phyloP scores from a whole-genome alignment of 805 yeast species.

The Pichia californica region DNA sequence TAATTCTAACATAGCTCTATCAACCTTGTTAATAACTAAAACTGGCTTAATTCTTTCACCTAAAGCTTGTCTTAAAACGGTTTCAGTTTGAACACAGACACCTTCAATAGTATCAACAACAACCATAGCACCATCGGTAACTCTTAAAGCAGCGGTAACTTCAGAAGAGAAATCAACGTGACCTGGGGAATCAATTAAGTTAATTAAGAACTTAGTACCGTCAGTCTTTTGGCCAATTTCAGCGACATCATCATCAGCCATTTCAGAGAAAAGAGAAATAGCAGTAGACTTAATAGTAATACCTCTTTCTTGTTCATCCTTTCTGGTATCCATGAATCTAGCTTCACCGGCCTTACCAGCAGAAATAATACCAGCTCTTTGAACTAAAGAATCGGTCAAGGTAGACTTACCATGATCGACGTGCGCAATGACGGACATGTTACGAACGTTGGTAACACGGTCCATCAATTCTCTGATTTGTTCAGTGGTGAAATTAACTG shows the following conservation, averaged over 20 bases:
- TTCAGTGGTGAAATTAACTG: conserved; percentile 59
- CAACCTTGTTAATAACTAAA: conserved; percentile 97
- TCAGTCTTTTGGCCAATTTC: conserved; percentile 87
- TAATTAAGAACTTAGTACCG: conserved; percentile 92
- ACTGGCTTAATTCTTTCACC: conserved; percentile 99
- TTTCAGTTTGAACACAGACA: conserved; percentile 99
- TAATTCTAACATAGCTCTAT: conserved; percentile 97
- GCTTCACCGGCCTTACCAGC: conserved; percentile 99
- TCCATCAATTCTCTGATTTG: conserved; percentile 99
- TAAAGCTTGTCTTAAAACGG: conserved; percentile 97
- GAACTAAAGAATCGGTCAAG: conserved; percentile 97
- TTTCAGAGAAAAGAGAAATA: conserved; percentile 87
- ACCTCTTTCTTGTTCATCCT: conserved; percentile 99
- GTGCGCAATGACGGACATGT: conserved; percentile 99
- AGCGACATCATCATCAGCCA: conserved; percentile 78
- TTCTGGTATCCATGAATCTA: conserved; percentile 99
- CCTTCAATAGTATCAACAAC: conserved; percentile 99
- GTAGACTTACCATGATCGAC: conserved; percentile 99
- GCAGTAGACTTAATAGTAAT: conserved; percentile 99
- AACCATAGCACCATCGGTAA: conserved; percentile 99
- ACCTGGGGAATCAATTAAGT: conserved; percentile 99
- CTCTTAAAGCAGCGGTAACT: conserved; percentile 99
- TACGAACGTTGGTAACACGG: conserved; percentile 99
- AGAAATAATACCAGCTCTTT: conserved; percentile 98
- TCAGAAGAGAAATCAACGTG: conserved; percentile 99